phyloP scores from a whole-genome alignment of 352 stramenopile genomes.

The Phytophthora parvispora region DNA sequence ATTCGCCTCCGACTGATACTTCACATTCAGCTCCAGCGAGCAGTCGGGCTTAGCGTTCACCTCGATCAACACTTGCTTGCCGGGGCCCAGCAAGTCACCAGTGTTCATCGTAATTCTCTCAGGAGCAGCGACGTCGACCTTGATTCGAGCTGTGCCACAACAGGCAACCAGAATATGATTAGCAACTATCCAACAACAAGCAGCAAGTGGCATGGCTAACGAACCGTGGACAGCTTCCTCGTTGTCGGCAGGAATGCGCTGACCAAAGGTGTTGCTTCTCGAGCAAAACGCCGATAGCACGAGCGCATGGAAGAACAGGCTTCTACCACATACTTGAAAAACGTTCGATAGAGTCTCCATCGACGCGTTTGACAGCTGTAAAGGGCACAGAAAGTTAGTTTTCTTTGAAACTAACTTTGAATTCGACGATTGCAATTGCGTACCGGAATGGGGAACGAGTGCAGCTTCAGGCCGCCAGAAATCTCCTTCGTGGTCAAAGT shows the following conservation, averaged over 20 bases:
- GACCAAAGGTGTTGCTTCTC: constrained; percentile 78
- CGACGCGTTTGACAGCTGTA: constrained; percentile 70
- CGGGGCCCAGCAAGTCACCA: constrained; percentile 57
- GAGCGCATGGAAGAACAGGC: constrained; percentile 89
- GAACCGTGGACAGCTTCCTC: constrained; percentile 76
- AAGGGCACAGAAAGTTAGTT: constrained; percentile 19
- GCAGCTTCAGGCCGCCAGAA: constrained; percentile 77
- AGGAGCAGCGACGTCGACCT: constrained; percentile 83
- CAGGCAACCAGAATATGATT: not conserved
- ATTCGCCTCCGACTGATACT: constrained; percentile 54
- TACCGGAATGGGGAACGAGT: constrained; percentile 88
- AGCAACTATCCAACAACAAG: not conserved
- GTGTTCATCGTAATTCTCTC: constrained; percentile 87
- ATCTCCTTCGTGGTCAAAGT: constrained; percentile 90
- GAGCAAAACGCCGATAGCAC: constrained; percentile 81
- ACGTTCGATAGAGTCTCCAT: constrained; percentile 67
- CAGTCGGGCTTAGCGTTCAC: constrained; percentile 73
- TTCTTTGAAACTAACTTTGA: too few relatives aligned
- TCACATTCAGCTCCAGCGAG: constrained; percentile 71
- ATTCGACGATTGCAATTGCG: not conserved
- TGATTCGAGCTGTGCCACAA: constrained; percentile 62
- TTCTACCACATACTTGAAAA: constrained; percentile 86
- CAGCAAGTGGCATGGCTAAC: not conserved
- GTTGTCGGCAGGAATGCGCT: constrained; percentile 65
- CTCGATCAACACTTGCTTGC: constrained; percentile 79